Conservation (phyloP, 2,329 filamentous ascomycete species). For the Paecilomyces niveus region DNA sequence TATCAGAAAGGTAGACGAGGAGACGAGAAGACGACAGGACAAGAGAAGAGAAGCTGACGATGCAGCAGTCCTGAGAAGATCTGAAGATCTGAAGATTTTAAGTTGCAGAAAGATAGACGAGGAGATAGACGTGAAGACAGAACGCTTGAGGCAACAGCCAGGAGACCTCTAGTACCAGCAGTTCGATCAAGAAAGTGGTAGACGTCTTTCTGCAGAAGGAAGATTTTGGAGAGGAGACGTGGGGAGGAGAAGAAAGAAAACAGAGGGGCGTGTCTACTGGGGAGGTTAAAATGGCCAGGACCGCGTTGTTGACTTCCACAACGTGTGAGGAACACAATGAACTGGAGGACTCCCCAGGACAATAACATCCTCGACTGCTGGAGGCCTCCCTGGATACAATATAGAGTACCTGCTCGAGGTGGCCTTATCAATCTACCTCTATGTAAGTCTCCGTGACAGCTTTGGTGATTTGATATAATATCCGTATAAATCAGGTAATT, state of each 20-base stretch:
- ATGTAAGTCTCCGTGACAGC: background rate
- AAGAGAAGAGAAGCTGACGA: too few relatives aligned
- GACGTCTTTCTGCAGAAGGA: too few relatives aligned
- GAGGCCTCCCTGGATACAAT: background rate
- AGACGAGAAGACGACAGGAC: too few relatives aligned
- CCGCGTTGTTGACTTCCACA: background rate
- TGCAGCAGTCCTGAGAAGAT: too few relatives aligned
- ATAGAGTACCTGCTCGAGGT: background rate
- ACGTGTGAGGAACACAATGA: background rate
- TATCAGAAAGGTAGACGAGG: background rate
- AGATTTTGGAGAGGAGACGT: background rate
- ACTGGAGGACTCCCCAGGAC: background rate
- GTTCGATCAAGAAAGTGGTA: too few relatives aligned
- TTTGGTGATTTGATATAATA: too few relatives aligned
- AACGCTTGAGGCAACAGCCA: too few relatives aligned
- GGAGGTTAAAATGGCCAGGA: background rate
- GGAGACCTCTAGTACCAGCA: too few relatives aligned
- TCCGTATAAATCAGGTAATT: too few relatives aligned
- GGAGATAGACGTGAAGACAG: background rate
- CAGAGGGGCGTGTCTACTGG: background rate
- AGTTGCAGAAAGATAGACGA: background rate
- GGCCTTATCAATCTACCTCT: background rate
- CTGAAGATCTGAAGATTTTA: background rate
- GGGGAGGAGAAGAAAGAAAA: background rate
- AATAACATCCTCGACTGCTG: background rate